Percentiles rank a stretch among this genome's conserved stretches.
Conservation (phyloP, 352 stramenopile species). For the Blastocystis sp. region DNA sequence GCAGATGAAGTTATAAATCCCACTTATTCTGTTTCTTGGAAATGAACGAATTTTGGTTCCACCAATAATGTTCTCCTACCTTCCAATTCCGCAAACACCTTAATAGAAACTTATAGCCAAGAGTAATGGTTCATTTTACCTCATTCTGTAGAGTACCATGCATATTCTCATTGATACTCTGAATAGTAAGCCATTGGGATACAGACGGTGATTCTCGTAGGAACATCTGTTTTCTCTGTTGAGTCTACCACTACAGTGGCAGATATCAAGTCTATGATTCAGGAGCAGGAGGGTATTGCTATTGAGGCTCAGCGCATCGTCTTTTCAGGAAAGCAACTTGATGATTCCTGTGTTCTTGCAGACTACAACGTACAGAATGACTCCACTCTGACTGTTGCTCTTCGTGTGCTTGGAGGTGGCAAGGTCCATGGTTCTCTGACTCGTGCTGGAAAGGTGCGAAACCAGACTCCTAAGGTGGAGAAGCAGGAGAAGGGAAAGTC, state of each 20-base stretch:
- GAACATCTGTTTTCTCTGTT: constrained; percentile 25
- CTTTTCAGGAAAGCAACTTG: constrained; percentile 62
- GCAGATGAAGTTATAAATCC: background rate
- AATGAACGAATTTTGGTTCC: constrained; percentile 2
- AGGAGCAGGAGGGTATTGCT: constrained; percentile 8
- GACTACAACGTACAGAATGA: constrained; percentile 64
- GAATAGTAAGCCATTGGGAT: background rate
- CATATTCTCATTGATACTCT: constrained; percentile 49
- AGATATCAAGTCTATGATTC: constrained; percentile 5
- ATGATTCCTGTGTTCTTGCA: constrained; percentile 65
- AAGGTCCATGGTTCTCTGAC: constrained; percentile 98
- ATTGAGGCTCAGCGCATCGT: constrained; percentile 6
- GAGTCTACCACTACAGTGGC: background rate
- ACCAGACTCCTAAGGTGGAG: constrained; percentile 98
- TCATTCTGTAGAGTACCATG: background rate
- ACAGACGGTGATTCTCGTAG: background rate
- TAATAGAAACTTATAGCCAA: background rate
- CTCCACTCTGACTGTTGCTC: constrained; percentile 60
- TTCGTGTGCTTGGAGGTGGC: constrained; percentile 66
- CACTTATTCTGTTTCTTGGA: background rate
- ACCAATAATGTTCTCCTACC: background rate
- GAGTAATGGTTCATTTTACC: background rate
- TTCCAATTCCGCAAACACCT: background rate
- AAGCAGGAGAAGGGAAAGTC: constrained; percentile 90
- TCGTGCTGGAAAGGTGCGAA: constrained; percentile 99